phyloP scores from a whole-genome alignment of 202 grass and related monocot genomes.

The Sporobolus alterniflorus region DNA sequence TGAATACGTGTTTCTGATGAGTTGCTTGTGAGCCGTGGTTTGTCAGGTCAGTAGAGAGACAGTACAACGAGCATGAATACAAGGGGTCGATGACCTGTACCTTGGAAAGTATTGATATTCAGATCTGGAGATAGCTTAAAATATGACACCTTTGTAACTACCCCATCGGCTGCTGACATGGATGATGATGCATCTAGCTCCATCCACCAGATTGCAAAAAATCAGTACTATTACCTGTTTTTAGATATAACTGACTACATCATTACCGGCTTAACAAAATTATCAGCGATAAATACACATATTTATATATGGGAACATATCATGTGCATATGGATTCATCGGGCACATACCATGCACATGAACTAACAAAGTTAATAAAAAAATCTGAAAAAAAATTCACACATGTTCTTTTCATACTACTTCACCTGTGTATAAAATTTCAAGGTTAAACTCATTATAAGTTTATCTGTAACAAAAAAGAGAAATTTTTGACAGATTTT shows the following conservation, averaged over 20 bases:
- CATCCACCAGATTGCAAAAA: background rate
- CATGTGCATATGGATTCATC: no score
- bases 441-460: no score
- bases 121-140: conserved; percentile 50
- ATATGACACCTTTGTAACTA: conserved; percentile 33
- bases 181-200: background rate
- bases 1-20: background rate
- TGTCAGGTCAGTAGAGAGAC: conserved; percentile 37
- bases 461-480: no score
- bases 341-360: no score
- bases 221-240: background rate
- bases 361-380: no score
- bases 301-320: background rate
- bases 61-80: background rate
- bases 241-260: background rate
- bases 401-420: no score
- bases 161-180: conserved; percentile 4
- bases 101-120: conserved; percentile 29
- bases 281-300: background rate
- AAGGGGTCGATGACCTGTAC: conserved; percentile 41
- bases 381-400: no score
- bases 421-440: no score
- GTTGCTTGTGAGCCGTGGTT: conserved; percentile 13
- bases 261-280: background rate
- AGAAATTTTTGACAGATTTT: no score